These are phyloP conservation scores for Sutorius australiensis DNA, from an alignment of 768 basidiomycete species.

Conservation along the genomic window DNA sequence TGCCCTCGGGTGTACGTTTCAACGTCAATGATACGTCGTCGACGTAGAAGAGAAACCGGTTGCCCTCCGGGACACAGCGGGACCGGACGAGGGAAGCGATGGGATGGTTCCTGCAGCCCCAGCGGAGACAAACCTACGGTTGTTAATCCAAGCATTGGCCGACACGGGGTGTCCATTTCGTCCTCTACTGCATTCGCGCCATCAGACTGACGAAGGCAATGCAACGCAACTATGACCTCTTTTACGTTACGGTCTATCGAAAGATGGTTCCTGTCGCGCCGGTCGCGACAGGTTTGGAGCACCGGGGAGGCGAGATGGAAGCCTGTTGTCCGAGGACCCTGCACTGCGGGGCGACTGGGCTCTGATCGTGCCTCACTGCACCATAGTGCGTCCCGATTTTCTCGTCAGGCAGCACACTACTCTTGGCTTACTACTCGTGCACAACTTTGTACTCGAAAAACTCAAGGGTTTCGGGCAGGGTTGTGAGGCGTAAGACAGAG, in stretches of 20 bases:
- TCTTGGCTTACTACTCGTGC: no score
- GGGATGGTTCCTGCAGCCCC: constrained; percentile 1
- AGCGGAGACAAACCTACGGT: neutral
- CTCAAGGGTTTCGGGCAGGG: no score
- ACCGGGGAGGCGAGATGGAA: constrained; percentile 19
- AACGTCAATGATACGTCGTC: neutral
- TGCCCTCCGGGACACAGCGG: constrained; percentile 1
- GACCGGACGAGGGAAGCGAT: no score
- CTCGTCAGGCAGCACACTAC: no score
- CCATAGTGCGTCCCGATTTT: no score
- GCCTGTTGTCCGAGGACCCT: constrained; percentile 1
- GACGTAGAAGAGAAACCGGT: neutral
- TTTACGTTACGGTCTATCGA: no score
- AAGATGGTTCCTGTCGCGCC: no score
- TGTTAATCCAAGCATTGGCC: neutral
- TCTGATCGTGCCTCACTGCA: no score
- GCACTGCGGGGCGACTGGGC: no score
- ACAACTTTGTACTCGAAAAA: no score
- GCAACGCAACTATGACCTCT: constrained; percentile 32
- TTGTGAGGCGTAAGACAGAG: no score
- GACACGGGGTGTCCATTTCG: neutral
- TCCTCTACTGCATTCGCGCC: neutral
- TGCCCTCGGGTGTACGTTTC: constrained; percentile 3
- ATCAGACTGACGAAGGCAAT: neutral
- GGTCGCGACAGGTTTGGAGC: no score